A percentile compares a stretch with the other conserved stretches of the same genome.
phyloP scores from a whole-genome alignment of 2,329 filamentous ascomycete genomes.

The Verticillium tricorpus region DNA sequence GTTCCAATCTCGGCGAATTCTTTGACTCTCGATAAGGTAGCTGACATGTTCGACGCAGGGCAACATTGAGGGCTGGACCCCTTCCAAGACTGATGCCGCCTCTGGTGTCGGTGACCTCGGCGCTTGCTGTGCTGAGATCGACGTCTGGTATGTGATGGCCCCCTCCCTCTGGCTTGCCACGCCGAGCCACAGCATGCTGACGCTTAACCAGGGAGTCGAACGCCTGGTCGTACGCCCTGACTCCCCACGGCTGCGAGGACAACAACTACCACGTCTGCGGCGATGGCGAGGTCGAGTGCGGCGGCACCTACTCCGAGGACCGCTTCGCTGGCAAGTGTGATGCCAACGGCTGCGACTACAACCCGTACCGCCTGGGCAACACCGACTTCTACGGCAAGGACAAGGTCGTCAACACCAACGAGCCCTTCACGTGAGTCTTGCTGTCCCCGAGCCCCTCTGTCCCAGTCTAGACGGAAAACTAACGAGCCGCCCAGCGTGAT shows the following conservation, averaged over 20 bases:
- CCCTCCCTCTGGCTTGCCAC: neutral
- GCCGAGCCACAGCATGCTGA: neutral
- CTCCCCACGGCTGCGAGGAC: conserved; percentile 55
- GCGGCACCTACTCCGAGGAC: conserved; percentile 41
- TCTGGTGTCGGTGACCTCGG: conserved; percentile 46
- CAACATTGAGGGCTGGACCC: conserved; percentile 44
- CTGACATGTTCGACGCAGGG: conserved; percentile 18
- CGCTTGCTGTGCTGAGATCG: conserved; percentile 56
- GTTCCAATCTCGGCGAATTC: neutral
- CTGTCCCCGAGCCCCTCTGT: too few relatives aligned
- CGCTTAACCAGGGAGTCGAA: conserved; percentile 39
- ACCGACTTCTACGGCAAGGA: conserved; percentile 56
- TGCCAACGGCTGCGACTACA: conserved; percentile 63
- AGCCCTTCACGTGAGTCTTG: conserved; percentile 38
- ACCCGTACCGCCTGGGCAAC: conserved; percentile 61
- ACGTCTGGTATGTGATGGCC: conserved; percentile 43
- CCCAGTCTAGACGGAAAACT: neutral
- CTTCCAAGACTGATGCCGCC: conserved; percentile 45
- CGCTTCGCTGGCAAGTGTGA: conserved; percentile 59
- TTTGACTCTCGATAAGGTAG: neutral
- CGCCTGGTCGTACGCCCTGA: conserved; percentile 54
- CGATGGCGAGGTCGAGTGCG: conserved; percentile 31
- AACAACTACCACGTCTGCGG: conserved; percentile 44
- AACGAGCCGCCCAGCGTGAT: conserved; percentile 37
- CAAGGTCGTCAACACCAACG: conserved; percentile 50